Base-by-base conservation (phyloP, 2,329 filamentous ascomycete genomes). In the Spiromastix sp. region DNA sequence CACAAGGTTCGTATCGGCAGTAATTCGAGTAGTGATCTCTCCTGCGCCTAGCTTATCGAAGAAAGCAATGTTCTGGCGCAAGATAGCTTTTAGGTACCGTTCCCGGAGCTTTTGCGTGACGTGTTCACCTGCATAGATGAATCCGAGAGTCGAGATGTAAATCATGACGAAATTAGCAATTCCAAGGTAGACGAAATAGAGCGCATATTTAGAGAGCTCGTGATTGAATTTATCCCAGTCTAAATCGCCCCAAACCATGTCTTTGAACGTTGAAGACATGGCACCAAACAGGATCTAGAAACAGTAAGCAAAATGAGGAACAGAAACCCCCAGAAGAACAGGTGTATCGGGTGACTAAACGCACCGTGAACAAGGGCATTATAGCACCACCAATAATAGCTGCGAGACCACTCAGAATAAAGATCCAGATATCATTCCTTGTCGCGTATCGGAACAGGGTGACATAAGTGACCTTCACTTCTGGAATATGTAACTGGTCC, bases 21-120 rank as follows among this genome's bases (percentile, higher is more conserved):
- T 96, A 48, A 95, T 94, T 44, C 87, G 79, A 1, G 87, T 94
- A 0, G 87, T 94, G 41, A 96, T 84, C 60, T 95, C 91, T 39
- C 89, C 87, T 21, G 86, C 82, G 34, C 87, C 89, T 10, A 94
- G 71, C 51, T 91, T 91, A 59, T 96, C 91, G 60, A 93, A 93
- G 59, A 85, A 93, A 30, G 77, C 86, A 55, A 93, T 89, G 55
- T 94, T 93, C 56, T 93, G 86, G 41, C 77, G 76, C 65, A 93
- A 66, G 52, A 86, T 87, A 43, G 82, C 85, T 48, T 79, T 72
- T 5, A 98, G 72, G 49, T 96, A 96, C 47, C 84, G 72, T 53
- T 84, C 75, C 39, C 87, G 77, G 48, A 87, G 83, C 63, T 85
- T 84, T 42, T 75, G 74, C 39, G 78, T 78, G 52, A 87, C 77